These are phyloP conservation scores for Xylaria sp. DNA, from an alignment of 2,329 filamentous ascomycete genomes.

Conservation along the genomic window DNA sequence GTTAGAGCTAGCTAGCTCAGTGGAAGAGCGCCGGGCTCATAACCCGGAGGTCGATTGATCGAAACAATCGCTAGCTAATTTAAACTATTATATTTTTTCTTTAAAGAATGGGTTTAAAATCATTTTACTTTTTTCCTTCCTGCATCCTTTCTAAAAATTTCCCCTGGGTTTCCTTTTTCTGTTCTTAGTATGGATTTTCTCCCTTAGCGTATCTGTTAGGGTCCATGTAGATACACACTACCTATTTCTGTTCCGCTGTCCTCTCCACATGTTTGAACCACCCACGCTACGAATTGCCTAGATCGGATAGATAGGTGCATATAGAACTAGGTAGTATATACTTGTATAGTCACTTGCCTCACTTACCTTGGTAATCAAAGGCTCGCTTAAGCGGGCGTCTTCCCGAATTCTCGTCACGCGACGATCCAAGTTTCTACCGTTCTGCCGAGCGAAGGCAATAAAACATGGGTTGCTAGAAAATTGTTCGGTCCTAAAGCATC, in stretches of 20 bases:
- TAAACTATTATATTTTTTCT: background rate
- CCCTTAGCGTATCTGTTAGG: background rate
- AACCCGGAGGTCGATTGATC: conserved; percentile 52
- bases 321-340: background rate
- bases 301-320: background rate
- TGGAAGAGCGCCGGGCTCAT: conserved; percentile 52
- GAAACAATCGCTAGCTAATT: conserved; percentile 50
- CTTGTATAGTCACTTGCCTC: background rate
- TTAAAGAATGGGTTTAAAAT: background rate
- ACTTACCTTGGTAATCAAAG: conserved; percentile 1
- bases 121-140: conserved; percentile 1
- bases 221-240: background rate
- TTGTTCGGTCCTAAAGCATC: background rate
- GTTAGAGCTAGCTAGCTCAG: conserved; percentile 47
- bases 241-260: background rate
- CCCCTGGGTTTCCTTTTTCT: background rate
- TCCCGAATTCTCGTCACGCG: conserved; percentile 24
- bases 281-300: conserved; percentile 15
- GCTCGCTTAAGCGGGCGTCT: conserved; percentile 11
- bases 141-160: background rate
- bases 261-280: conserved; percentile 11
- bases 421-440: conserved; percentile 8
- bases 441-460: background rate
- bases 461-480: background rate
- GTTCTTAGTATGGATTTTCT: background rate